Evolutionary conservation across 768 basidiomycete species (phyloP).

Genomic region (Auricularia heimuer): DNA sequence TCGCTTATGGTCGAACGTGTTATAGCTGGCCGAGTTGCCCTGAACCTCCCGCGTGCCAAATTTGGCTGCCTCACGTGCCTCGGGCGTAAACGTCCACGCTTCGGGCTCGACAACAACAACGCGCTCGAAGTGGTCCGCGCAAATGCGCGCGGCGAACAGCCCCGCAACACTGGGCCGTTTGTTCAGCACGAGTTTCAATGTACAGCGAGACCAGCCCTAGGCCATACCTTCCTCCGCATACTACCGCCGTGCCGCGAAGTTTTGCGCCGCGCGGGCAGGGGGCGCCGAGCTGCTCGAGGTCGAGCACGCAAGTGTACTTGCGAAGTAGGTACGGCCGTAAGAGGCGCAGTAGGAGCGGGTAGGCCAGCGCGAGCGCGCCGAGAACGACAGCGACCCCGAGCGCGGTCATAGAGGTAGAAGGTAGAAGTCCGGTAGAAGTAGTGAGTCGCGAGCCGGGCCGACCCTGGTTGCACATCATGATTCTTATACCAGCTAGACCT

Average conservation of each 20-base stretch:
- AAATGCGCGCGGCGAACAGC: conserved; percentile 22
- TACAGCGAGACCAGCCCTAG: background rate
- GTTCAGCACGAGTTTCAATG: background rate
- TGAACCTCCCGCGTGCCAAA: conserved; percentile 8
- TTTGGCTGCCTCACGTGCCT: conserved; percentile 8
- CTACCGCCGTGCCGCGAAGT: background rate
- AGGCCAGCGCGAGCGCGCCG: too few species aligned
- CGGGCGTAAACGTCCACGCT: conserved; percentile 16
- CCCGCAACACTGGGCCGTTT: conserved; percentile 19
- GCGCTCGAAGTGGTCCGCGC: conserved; percentile 24
- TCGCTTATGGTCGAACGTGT: conserved; percentile 8
- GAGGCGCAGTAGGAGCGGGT: background rate
- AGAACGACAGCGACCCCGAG: too few species aligned
- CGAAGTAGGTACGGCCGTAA: background rate
- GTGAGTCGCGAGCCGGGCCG: too few species aligned
- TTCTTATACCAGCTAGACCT: too few species aligned
- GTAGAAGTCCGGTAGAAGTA: too few species aligned
- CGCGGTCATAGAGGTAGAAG: too few species aligned
- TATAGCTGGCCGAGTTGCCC: conserved; percentile 8
- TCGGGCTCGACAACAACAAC: conserved; percentile 27
- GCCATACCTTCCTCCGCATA: background rate
- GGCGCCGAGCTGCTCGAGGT: background rate
- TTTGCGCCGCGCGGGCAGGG: background rate
- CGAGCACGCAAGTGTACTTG: background rate
- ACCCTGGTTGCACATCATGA: too few species aligned